Conservation (phyloP, 805 yeast species). For the Candida nanaspora region DNA sequence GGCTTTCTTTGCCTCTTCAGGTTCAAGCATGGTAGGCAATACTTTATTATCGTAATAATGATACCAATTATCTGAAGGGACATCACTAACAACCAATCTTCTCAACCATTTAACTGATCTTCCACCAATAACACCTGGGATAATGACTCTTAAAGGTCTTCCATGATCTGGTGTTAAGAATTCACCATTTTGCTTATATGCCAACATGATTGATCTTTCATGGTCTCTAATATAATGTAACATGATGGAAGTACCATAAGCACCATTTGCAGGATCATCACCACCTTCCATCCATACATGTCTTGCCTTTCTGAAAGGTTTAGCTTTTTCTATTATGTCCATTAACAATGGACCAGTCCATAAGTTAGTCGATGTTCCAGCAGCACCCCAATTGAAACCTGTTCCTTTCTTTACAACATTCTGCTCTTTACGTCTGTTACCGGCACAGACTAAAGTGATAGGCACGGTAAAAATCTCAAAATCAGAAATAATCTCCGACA, state of each 20-base stretch:
- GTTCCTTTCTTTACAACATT: conserved; percentile 27
- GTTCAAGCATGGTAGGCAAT: conserved; percentile 28
- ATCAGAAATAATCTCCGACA: conserved; percentile 17
- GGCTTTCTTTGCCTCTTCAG: conserved; percentile 24
- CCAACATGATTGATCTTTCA: conserved; percentile 25
- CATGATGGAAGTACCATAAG: conserved; percentile 27
- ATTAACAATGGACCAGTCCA: conserved; percentile 28
- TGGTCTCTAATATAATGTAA: conserved; percentile 26
- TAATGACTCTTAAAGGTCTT: conserved; percentile 26
- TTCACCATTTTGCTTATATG: conserved; percentile 29
- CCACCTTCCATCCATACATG: conserved; percentile 29
- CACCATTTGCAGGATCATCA: conserved; percentile 25
- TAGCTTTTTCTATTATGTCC: conserved; percentile 21
- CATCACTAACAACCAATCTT: conserved; percentile 20
- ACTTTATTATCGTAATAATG: conserved; percentile 30
- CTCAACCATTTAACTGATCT: conserved; percentile 31
- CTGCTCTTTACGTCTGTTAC: conserved; percentile 29
- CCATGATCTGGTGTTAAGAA: conserved; percentile 30
- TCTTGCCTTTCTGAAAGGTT: conserved; percentile 21
- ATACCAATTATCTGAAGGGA: conserved; percentile 29
- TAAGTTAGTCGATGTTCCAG: conserved; percentile 25
- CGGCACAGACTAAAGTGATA: conserved; percentile 29
- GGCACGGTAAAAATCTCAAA: conserved; percentile 26
- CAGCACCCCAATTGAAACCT: conserved; percentile 31
- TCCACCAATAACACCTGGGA: conserved; percentile 34